A percentile compares a stretch with the other conserved stretches of the same genome.
phyloP scores from a whole-genome alignment of 352 stramenopile species.

The Globisporangium paddicum region DNA sequence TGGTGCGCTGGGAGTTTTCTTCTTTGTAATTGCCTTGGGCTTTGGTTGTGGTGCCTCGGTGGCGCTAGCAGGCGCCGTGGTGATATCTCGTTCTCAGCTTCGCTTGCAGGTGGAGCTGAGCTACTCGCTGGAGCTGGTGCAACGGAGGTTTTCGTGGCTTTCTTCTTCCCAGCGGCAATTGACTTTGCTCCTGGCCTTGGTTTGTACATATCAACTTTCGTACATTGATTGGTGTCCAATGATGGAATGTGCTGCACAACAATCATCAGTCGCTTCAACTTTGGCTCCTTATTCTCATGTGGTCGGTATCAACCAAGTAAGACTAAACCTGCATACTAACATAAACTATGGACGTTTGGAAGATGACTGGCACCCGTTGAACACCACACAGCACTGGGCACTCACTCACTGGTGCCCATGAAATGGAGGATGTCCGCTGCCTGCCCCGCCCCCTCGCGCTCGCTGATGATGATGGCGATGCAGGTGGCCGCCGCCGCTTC shows the following conservation, averaged over 20 bases:
- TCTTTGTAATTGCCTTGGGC: conserved; percentile 2
- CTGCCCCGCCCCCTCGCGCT: not conserved
- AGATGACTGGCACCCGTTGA: too few species aligned
- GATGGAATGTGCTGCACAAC: too few species aligned
- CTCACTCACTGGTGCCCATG: not conserved
- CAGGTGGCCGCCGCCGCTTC: conserved; percentile 8
- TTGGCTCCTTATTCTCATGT: too few species aligned
- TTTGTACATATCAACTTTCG: too few species aligned
- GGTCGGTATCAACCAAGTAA: too few species aligned
- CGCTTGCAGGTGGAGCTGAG: too few species aligned
- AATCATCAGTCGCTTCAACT: too few species aligned
- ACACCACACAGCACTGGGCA: not conserved
- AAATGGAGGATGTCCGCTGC: not conserved
- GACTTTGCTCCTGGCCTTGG: not conserved
- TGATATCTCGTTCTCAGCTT: too few species aligned
- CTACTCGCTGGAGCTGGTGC: too few species aligned
- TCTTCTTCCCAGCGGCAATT: not conserved
- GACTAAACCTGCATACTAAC: too few species aligned
- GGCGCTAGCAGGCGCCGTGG: not conserved
- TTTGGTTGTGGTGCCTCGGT: not conserved
- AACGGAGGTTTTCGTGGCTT: not conserved
- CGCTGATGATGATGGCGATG: conserved; percentile 14
- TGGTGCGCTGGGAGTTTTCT: not conserved
- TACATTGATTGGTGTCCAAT: too few species aligned
- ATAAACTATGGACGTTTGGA: too few species aligned